phyloP scores from a whole-genome alignment of 257 asterid species.

The Solanum piurae region DNA sequence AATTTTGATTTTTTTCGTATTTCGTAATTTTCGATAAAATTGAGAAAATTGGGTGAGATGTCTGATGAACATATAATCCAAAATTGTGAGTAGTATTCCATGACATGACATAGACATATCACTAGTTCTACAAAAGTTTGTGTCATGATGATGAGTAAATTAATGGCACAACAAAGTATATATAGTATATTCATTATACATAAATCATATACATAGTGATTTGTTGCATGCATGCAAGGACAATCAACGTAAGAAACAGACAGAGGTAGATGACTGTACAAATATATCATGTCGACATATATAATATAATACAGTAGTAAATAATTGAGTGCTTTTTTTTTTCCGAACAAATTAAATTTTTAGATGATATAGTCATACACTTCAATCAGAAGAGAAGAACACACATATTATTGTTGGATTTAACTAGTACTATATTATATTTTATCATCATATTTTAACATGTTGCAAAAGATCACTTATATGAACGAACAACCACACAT shows the following conservation, averaged over 20 bases:
- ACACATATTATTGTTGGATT: background rate
- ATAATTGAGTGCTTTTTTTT: background rate
- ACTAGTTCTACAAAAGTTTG: background rate
- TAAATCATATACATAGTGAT: background rate
- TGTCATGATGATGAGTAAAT: background rate
- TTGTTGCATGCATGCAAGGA: conserved; percentile 1
- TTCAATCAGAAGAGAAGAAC: background rate
- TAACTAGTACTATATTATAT: background rate
- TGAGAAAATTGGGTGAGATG: background rate
- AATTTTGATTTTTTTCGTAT: background rate
- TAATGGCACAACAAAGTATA: background rate
- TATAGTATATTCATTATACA: background rate
- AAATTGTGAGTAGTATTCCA: background rate
- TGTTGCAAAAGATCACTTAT: background rate
- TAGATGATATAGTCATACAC: background rate
- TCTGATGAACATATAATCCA: background rate
- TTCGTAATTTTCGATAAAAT: background rate
- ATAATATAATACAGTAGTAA: background rate
- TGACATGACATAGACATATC: background rate
- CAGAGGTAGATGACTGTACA: background rate
- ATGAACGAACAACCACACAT: background rate
- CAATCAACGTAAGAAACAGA: background rate
- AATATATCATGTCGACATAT: background rate
- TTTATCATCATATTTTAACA: background rate
- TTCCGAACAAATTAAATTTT: background rate